Percentiles rank a stretch among this genome's conserved stretches.
Conservation (phyloP, 2,329 filamentous ascomycete species). For the Penicillium sp. region DNA sequence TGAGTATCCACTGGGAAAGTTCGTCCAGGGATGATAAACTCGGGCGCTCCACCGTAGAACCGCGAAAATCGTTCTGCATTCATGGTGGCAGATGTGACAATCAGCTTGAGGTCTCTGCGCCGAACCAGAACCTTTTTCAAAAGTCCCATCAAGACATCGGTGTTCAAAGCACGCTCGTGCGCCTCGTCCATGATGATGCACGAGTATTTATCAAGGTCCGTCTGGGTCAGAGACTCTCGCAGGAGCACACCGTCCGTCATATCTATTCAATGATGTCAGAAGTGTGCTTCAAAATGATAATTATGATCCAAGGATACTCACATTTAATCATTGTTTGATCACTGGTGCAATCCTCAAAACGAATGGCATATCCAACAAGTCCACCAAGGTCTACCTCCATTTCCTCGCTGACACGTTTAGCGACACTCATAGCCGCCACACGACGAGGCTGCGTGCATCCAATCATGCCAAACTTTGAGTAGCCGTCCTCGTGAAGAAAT, state of each 20-base stretch:
- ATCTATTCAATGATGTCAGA: conserved; percentile 46
- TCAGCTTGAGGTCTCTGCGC: conserved; percentile 87
- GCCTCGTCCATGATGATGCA: conserved; percentile 99
- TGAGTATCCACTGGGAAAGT: conserved; percentile 98
- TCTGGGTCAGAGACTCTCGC: conserved; percentile 87
- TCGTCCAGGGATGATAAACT: conserved; percentile 92
- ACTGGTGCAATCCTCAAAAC: conserved; percentile 97
- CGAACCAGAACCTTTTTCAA: conserved; percentile 96
- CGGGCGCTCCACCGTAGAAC: conserved; percentile 93
- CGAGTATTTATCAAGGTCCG: conserved; percentile 91
- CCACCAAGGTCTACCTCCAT: conserved; percentile 92
- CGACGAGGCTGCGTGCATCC: conserved; percentile 94
- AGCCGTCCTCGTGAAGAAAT: conserved; percentile 93
- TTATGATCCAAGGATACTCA: conserved; percentile 29
- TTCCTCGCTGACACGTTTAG: conserved; percentile 96
- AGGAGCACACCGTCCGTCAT: conserved; percentile 98
- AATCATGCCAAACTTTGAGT: conserved; percentile 83
- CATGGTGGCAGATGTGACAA: conserved; percentile 98
- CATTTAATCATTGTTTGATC: conserved; percentile 93
- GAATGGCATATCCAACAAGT: conserved; percentile 92
- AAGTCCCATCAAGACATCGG: conserved; percentile 93
- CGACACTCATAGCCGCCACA: conserved; percentile 98
- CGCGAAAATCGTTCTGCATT: conserved; percentile 94
- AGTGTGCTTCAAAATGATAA: neutral
- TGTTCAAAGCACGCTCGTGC: conserved; percentile 94